Base-by-base conservation (phyloP, 129 eudicot species). In the Flaveria ramosissima region DNA sequence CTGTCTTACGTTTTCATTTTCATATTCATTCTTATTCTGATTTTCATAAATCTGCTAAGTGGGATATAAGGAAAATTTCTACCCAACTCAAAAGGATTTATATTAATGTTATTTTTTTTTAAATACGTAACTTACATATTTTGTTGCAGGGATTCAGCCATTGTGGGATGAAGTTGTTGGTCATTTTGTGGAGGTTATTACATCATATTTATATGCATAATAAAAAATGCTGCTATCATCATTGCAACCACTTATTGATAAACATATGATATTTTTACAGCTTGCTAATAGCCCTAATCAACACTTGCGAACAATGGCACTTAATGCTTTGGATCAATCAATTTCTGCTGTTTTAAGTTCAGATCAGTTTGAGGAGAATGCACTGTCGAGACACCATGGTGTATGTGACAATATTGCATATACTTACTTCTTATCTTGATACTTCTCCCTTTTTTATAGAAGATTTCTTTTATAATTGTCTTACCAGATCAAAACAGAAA, bases 291-390 rank as follows among this genome's bases (percentile, higher is more conserved):
- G 96, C 83, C 78, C 99, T 83, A 89, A 82, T 74, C 92, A 92
- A 69, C 92, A 87, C 78, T 76, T 95, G 70, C 86, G 96, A 70
- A 75, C 76, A 20, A 86, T 89, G 90, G 97, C 92, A 42, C 93
- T 95, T 76, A 89, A 85, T 74, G 99, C 99, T 51, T 66, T 95
- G 81, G 99, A 95, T 80, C 89, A 89, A 79, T 89, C 97, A 43
- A 91, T 95, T 56, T 87, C 85, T 89, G 96, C 99, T 80, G 97
- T 95, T 62, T 84, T 95, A 69, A 97, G 97, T 68, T 95, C 99
- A 61, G 89, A 91, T 53, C 86, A 81, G 83, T 91, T 89, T 83
- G 92, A 81, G 85, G 88, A 84, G 63, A 65, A 70, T 80, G 79
- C 81, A 61, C 45, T 84, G 16, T 71, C 84, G 16, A 79, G 78